phyloP scores from a whole-genome alignment of 805 yeast genomes.

The Yarrowia deformans region DNA sequence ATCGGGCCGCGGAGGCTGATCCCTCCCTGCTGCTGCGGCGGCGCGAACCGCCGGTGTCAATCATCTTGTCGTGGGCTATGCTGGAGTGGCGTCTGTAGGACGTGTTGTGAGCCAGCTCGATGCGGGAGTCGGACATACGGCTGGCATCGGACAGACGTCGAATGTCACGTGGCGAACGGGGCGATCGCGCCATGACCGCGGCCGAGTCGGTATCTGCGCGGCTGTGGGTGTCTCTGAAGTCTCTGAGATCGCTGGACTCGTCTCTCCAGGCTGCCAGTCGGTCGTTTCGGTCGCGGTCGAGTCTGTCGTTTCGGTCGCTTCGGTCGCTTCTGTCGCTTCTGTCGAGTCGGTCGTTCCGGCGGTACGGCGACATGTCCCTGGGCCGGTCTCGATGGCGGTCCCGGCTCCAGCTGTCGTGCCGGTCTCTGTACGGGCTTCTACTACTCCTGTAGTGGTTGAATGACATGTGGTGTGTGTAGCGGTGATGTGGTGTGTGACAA shows the following conservation, averaged over 20 bases:
- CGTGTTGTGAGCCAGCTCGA: not conserved
- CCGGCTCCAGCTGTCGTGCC: not conserved
- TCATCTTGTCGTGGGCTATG: not conserved
- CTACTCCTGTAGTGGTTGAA: constrained; percentile 29
- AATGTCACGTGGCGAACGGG: constrained; percentile 13
- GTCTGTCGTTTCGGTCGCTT: too few relatives aligned
- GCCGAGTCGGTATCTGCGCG: too few relatives aligned
- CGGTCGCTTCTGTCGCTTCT: not conserved
- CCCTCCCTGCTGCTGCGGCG: too few relatives aligned
- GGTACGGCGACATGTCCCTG: not conserved
- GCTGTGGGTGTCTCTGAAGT: not conserved
- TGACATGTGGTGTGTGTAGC: constrained; percentile 9
- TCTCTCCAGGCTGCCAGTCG: not conserved
- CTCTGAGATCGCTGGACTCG: not conserved
- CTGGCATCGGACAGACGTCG: constrained; percentile 12
- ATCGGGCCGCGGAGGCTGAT: not conserved
- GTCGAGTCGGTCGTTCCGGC: not conserved
- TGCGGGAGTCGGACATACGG: not conserved
- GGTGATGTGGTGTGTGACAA: not conserved
- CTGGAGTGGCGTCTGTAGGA: not conserved
- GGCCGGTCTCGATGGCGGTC: not conserved
- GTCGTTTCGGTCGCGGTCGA: not conserved
- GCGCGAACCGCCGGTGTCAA: not conserved
- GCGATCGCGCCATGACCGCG: not conserved
- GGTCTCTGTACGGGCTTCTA: constrained; percentile 1